These are phyloP conservation scores for Verticillium nubilum DNA, from an alignment of 2,329 filamentous ascomycete species.

Conservation along the genomic window DNA sequence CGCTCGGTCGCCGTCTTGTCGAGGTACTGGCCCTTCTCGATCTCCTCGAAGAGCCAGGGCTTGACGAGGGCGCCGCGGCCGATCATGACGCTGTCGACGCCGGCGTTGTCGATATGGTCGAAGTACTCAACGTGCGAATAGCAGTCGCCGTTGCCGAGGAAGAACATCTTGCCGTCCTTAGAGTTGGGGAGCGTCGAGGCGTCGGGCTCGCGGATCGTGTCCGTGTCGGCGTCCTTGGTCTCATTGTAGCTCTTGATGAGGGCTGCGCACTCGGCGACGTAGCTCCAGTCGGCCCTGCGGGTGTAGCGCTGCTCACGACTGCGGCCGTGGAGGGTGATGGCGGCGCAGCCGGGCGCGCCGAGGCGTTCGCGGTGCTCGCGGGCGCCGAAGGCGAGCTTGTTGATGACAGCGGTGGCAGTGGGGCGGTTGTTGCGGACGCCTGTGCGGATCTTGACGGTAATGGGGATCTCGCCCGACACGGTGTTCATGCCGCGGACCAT, in stretches of 20 bases:
- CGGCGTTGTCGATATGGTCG: slow-evolving; percentile 66
- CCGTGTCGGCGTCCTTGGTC: slow-evolving; percentile 58
- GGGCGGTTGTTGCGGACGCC: slow-evolving; percentile 77
- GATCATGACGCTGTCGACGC: slow-evolving; percentile 93
- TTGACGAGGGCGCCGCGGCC: slow-evolving; percentile 95
- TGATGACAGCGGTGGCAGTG: slow-evolving; percentile 74
- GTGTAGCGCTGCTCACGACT: slow-evolving; percentile 94
- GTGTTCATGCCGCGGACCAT: slow-evolving; percentile 95
- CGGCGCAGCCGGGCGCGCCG: slow-evolving; percentile 80
- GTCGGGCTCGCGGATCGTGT: slow-evolving; percentile 77
- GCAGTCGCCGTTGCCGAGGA: slow-evolving; percentile 94
- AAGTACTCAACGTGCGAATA: slow-evolving; percentile 90
- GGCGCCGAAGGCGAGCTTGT: slow-evolving; percentile 76
- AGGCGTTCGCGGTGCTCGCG: slow-evolving; percentile 63
- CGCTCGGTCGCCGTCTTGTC: slow-evolving; percentile 91
- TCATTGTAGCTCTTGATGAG: slow-evolving; percentile 77
- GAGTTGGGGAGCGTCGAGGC: slow-evolving; percentile 63
- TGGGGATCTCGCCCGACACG: slow-evolving; percentile 83
- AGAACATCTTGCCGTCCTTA: slow-evolving; percentile 69
- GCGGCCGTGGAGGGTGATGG: slow-evolving; percentile 91
- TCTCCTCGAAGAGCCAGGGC: slow-evolving; percentile 98
- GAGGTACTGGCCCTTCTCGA: slow-evolving; percentile 83
- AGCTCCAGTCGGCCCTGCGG: slow-evolving; percentile 85
- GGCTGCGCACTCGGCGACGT: slow-evolving; percentile 84
- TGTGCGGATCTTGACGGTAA: slow-evolving; percentile 92